Evolutionary conservation across 78 protist species (phyloP).

Genomic region (Planoprotostelium fungivorum): DNA sequence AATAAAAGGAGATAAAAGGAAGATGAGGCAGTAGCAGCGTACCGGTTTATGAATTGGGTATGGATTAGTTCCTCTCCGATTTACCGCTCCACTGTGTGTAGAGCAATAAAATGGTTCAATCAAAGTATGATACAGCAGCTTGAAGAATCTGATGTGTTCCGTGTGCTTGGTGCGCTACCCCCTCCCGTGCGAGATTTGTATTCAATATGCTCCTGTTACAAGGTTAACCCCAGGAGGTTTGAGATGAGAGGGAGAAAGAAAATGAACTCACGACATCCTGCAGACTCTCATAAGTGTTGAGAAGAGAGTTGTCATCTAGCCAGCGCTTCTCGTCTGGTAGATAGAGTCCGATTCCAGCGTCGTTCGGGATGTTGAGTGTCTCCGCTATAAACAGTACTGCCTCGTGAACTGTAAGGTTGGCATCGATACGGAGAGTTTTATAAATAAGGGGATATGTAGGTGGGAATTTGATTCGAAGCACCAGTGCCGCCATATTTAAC

Average conservation of each 20-base stretch:
- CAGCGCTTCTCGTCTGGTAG: constrained; percentile 4
- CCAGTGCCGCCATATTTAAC: not conserved
- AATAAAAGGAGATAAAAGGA: too few relatives aligned
- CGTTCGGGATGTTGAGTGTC: not conserved
- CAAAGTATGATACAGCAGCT: not conserved
- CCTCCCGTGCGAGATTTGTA: not conserved
- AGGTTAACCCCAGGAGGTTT: too few relatives aligned
- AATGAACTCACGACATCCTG: not conserved
- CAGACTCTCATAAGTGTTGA: not conserved
- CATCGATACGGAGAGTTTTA: constrained; percentile 6
- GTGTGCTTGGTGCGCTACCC: not conserved
- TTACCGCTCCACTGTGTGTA: too few relatives aligned
- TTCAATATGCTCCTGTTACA: not conserved
- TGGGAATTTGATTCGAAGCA: constrained; percentile 21
- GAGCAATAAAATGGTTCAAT: too few relatives aligned
- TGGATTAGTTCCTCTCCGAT: too few relatives aligned
- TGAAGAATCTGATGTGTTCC: not conserved
- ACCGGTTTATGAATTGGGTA: too few relatives aligned
- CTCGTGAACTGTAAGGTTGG: constrained; percentile 9
- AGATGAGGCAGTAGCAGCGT: too few relatives aligned
- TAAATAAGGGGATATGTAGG: constrained; percentile 13
- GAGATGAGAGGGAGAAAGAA: not conserved
- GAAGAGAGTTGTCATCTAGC: not conserved
- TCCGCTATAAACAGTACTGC: constrained; percentile 10
- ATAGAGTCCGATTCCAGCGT: constrained; percentile 8